A percentile compares a stretch with the other conserved stretches of the same genome.
Evolutionary conservation across 805 yeast genomes (phyloP).

Genomic region (Candida boleticola): DNA sequence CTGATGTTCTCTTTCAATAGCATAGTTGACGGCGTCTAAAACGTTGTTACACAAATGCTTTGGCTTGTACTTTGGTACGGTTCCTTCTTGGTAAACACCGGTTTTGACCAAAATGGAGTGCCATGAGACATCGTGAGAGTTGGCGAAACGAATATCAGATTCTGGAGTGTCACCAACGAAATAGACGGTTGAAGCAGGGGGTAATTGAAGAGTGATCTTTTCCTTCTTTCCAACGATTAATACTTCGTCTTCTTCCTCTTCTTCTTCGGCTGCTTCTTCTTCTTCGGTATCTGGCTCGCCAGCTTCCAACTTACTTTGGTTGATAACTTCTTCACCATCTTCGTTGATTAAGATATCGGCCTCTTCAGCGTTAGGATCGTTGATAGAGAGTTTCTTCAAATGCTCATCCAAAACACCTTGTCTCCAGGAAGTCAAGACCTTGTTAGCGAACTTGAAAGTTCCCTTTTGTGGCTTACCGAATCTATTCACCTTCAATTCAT

Average conservation of each 20-base stretch:
- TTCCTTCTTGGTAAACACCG: conserved; percentile 82
- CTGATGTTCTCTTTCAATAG: conserved; percentile 77
- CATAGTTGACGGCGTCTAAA: conserved; percentile 75
- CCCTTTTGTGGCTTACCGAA: conserved; percentile 91
- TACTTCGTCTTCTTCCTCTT: conserved; percentile 37
- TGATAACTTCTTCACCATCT: conserved; percentile 44
- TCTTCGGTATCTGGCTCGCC: conserved; percentile 32
- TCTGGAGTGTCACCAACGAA: conserved; percentile 92
- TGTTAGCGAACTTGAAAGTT: conserved; percentile 80
- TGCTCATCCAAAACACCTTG: conserved; percentile 73
- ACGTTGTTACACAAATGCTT: conserved; percentile 72
- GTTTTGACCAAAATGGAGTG: conserved; percentile 81
- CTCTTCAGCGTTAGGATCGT: conserved; percentile 42
- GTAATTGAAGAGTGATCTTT: conserved; percentile 53
- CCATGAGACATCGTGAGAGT: conserved; percentile 84
- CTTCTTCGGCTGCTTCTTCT: conserved; percentile 17
- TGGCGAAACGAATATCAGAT: conserved; percentile 83
- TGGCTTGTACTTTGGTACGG: conserved; percentile 76
- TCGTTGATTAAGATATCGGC: conserved; percentile 43
- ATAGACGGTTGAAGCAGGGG: conserved; percentile 83
- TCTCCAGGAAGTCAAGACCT: conserved; percentile 75
- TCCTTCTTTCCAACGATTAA: conserved; percentile 37
- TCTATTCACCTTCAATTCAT: conserved; percentile 72
- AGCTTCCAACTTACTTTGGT: conserved; percentile 40
- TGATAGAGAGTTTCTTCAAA: conserved; percentile 50